These are phyloP conservation scores for Rhinocladiella mackenziei DNA, from an alignment of 2,329 filamentous ascomycete genomes.

Conservation along the genomic window DNA sequence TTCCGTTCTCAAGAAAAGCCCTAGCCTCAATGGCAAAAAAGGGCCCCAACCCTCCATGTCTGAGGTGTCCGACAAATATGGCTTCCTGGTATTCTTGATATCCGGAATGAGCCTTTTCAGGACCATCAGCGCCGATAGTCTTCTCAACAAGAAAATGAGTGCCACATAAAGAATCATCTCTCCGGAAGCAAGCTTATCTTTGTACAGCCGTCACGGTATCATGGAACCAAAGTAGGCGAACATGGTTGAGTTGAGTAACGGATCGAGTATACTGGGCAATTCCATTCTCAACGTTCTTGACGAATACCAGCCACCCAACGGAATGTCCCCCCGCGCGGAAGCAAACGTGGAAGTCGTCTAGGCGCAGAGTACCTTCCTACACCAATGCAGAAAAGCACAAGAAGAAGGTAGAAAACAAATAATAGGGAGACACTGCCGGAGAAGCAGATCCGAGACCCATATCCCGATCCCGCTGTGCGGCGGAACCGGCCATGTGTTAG, in stretches of 20 bases:
- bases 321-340: constrained; percentile 55
- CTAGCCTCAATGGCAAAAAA: constrained; percentile 54
- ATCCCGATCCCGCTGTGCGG: constrained; percentile 44
- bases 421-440: constrained; percentile 55
- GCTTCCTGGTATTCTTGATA: constrained; percentile 50
- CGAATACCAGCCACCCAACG: constrained; percentile 51
- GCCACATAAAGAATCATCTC: constrained; percentile 46
- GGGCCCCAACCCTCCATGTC: constrained; percentile 55
- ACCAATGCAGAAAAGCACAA: constrained; percentile 51
- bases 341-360: constrained; percentile 55
- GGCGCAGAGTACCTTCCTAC: constrained; percentile 50
- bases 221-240: constrained; percentile 56
- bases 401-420: constrained; percentile 54
- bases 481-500: constrained; percentile 37
- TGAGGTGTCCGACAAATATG: constrained; percentile 55
- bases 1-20: constrained; percentile 50
- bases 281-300: constrained; percentile 45
- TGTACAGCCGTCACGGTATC: constrained; percentile 50
- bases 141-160: constrained; percentile 50
- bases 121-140: constrained; percentile 50
- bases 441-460: constrained; percentile 52
- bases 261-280: constrained; percentile 50
- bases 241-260: constrained; percentile 53
- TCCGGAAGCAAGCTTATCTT: constrained; percentile 34
- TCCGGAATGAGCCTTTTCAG: constrained; percentile 48